Conservation (phyloP, 2,329 filamentous ascomycete genomes). For the Sporothrix phasma region DNA sequence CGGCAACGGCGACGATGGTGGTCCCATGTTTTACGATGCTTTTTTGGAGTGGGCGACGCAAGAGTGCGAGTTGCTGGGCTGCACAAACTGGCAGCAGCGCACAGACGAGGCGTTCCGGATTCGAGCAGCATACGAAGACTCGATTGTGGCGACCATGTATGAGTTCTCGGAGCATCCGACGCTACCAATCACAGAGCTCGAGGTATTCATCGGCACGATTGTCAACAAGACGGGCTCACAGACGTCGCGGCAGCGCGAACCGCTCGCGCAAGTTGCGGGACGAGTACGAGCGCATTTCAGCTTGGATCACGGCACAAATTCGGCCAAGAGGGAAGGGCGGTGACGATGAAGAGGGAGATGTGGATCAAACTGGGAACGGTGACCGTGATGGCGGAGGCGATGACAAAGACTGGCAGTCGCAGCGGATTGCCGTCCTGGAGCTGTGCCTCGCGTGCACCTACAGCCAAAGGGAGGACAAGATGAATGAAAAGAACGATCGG, state of each 20-base stretch:
- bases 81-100: slow-evolving; percentile 28
- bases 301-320: slow-evolving; percentile 26
- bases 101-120: slow-evolving; percentile 34
- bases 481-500: not conserved
- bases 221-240: slow-evolving; percentile 40
- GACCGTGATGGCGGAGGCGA: not conserved
- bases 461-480: not conserved
- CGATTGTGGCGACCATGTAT: slow-evolving; percentile 32
- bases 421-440: slow-evolving; percentile 20
- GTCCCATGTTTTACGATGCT: slow-evolving; percentile 32
- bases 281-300: slow-evolving; percentile 38
- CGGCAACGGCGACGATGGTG: slow-evolving; percentile 23
- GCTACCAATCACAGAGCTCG: slow-evolving; percentile 37
- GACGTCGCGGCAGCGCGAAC: slow-evolving; percentile 41
- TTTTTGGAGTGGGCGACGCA: slow-evolving; percentile 26
- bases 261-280: slow-evolving; percentile 42
- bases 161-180: slow-evolving; percentile 38
- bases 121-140: slow-evolving; percentile 39
- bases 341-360: not conserved
- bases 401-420: not conserved
- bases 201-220: slow-evolving; percentile 48
- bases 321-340: slow-evolving; percentile 14
- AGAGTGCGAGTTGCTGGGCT: slow-evolving; percentile 24
- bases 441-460: slow-evolving; percentile 26
- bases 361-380: not conserved